Evolutionary conservation across 2,329 filamentous ascomycete genomes (phyloP).

Genomic region (Clarireedia monteithiana): DNA sequence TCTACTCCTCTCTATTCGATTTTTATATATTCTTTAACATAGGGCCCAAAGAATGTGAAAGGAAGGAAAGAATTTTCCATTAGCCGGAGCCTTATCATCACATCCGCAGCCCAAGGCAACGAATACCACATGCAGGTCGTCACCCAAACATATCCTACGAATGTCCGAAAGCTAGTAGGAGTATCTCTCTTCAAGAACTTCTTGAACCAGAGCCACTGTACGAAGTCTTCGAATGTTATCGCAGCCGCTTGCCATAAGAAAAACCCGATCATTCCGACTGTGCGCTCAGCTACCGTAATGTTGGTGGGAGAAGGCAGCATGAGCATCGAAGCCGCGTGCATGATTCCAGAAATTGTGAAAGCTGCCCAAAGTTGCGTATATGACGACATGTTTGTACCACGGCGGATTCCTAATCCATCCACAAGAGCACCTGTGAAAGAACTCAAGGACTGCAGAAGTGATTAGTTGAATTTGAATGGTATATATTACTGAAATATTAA

Average conservation of each 20-base stretch:
- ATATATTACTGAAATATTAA: too few species aligned
- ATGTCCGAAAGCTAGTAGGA: neutral
- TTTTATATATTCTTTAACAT: too few species aligned
- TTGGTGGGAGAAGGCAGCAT: neutral
- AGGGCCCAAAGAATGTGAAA: too few species aligned
- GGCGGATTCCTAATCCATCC: neutral
- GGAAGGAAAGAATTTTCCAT: too few species aligned
- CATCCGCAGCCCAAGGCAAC: too few species aligned
- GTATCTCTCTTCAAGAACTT: neutral
- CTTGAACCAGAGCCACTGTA: neutral
- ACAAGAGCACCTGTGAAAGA: too few species aligned
- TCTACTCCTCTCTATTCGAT: too few species aligned
- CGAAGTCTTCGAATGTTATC: conserved; percentile 6
- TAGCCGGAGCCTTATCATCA: too few species aligned
- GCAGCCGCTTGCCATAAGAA: conserved; percentile 5
- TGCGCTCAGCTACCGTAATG: neutral
- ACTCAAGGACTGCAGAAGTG: too few species aligned
- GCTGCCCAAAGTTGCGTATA: neutral
- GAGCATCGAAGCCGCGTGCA: neutral
- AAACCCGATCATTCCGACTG: neutral
- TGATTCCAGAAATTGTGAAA: neutral
- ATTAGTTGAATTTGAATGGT: too few species aligned
- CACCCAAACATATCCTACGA: neutral
- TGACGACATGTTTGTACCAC: conserved; percentile 4
- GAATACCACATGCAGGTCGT: too few species aligned